Base-by-base conservation (phyloP, 2,329 filamentous ascomycete species). In the Didymella glomerata region DNA sequence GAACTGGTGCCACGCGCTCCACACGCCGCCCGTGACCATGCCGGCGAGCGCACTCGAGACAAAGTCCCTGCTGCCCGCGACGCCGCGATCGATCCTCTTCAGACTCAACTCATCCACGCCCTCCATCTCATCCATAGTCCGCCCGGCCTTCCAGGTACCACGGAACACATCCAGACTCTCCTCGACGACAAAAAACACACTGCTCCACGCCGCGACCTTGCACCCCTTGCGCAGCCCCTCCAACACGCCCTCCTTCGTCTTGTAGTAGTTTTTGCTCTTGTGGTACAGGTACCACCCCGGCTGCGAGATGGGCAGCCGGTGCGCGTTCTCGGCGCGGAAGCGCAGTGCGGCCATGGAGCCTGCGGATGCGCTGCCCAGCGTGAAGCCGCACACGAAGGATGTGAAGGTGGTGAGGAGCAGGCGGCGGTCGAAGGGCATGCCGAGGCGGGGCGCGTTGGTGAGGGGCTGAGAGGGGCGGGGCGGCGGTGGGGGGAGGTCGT, bases 251-350 rank as follows among this genome's bases (percentile, higher is more conserved):
- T 90, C 91, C 22, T 90, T 84, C 69, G 91, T 88, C 50, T 90
- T 85, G 70, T 92, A 88, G 80, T 99, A 98, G 78, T 97, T 98
- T 79, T 98, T 98, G 75, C 88, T 92, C 80, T 97, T 97, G 82
- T 98, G 94, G 78, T 99, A 99, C n/a, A 98, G 86, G 75, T 94
- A 99, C 95, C 95, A 99, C 18, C 93, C 94, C 2, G 88, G 87
- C 25, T 91, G 88, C 1, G 89, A 89, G 3, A 86, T 88, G 20
- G 95, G 95, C 62, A 97, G 87, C 66, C 94, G 91, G 82, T 99
- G 95, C 1, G 95, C 93, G 74, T 99, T 96, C 79, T 99, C 95
- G 60, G 95, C 95, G 54, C 94, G 90, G 81, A 97, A 99, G 38
- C 90, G 90, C 57, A 96, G 83, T 50, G 90, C 89, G 0, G 91